Evolutionary conservation across 2,329 filamentous ascomycete species (phyloP), one percentile per base, ranked within the genome.

Genomic region (Pyrenophora graminea): DNA sequence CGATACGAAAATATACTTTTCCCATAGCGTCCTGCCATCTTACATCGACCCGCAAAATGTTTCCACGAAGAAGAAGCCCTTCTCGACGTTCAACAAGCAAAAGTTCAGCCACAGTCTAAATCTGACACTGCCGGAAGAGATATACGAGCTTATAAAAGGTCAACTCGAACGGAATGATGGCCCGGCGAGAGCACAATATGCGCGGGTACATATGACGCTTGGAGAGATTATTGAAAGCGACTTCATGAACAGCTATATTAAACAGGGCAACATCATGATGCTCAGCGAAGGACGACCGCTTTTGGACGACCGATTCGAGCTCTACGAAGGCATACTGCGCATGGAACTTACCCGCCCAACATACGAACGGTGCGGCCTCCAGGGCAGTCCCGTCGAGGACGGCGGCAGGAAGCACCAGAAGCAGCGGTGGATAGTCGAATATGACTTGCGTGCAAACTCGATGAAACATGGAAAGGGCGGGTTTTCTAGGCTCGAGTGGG

Each of bases 181-280:
- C 8, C 45, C 40, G 8, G 62, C 63, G n/a, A 69, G 61, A 8
- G 63, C 76, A 12, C 73, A 74, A 39, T 95, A 90, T 77, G 82
- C 83, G 27, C 82, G 84, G 53, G 84, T 96, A 2, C 82, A 84
- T 59, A 86, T 96, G 82, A 83, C 84, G 3, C 79, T 96, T 8
- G 81, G 80, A 7, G 85, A 90, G 51, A 68, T 97, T 4, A 70
- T 97, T 1, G 80, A 88, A 30, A 83, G 84, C 1, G 82, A 86
- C 0, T 96, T 97, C 64, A 91, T 96, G 65, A 87, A 83, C n/a
- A 79, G 85, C 37, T 92, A 95, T 68, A 86, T 97, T 60, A 96
- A 96, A 2, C 51, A 52, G 91, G 90, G 90, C 4, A 86, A 91
- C 67, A 77, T 95, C 41, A 73, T 90, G 61, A 90, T 97, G 88